Evolutionary conservation across 768 basidiomycete genomes (phyloP).

Genomic region (Hemileccinum impolitum): DNA sequence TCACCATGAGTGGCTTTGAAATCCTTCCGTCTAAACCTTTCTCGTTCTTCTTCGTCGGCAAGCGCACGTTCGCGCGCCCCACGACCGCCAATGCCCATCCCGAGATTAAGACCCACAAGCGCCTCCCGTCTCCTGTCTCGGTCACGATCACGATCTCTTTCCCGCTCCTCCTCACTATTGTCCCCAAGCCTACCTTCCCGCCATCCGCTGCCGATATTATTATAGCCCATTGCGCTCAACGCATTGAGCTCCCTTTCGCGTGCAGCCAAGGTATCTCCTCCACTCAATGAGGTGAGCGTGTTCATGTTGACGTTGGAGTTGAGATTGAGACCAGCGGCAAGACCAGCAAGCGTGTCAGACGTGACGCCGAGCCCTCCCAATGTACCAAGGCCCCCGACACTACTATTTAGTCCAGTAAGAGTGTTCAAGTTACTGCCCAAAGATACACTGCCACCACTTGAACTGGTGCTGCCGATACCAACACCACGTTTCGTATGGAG

Average conservation of each 20-base stretch:
- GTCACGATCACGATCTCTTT: slow-evolving; percentile 48
- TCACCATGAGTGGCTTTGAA: slow-evolving; percentile 39
- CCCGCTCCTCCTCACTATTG: slow-evolving; percentile 35
- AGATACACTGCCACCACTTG: slow-evolving; percentile 28
- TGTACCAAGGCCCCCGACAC: slow-evolving; percentile 27
- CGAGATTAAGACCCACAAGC: slow-evolving; percentile 39
- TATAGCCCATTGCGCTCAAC: slow-evolving; percentile 48
- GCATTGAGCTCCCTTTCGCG: slow-evolving; percentile 49
- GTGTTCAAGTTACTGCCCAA: slow-evolving; percentile 25
- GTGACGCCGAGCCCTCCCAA: slow-evolving; percentile 26
- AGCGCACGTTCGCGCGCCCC: slow-evolving; percentile 61
- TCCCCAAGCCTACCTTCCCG: slow-evolving; percentile 35
- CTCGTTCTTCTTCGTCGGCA: slow-evolving; percentile 55
- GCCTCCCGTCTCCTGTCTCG: slow-evolving; percentile 40
- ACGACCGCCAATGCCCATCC: slow-evolving; percentile 34
- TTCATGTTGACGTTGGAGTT: slow-evolving; percentile 27
- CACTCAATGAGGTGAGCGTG: slow-evolving; percentile 22
- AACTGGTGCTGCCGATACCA: slow-evolving; percentile 49
- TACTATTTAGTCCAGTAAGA: slow-evolving; percentile 23
- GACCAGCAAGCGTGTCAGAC: slow-evolving; percentile 26
- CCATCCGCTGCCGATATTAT: slow-evolving; percentile 29
- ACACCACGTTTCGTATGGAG: slow-evolving; percentile 91
- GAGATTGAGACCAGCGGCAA: slow-evolving; percentile 29
- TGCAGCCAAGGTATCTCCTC: slow-evolving; percentile 29
- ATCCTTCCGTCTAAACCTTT: slow-evolving; percentile 53